Conservation (phyloP, 768 basidiomycete genomes). For the Holtermannia corniformis region DNA sequence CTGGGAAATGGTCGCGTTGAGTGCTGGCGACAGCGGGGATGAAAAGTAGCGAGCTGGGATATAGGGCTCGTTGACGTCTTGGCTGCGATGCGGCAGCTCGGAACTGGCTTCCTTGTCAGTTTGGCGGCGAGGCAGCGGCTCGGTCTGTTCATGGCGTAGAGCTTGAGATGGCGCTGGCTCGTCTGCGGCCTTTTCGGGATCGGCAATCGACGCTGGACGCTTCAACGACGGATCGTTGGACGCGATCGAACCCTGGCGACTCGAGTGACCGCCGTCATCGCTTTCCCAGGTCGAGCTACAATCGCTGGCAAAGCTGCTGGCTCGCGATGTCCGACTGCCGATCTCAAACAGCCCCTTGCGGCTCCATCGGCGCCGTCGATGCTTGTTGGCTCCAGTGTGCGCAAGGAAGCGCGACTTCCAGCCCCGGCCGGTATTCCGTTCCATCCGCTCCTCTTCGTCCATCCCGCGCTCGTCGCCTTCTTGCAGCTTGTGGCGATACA, state of each 20-base stretch:
- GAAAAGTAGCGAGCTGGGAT: conserved; percentile 21
- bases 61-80: conserved; percentile 28
- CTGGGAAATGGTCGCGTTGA: conserved; percentile 14
- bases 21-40: conserved; percentile 11
- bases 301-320: background rate
- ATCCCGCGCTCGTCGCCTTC: background rate
- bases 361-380: background rate
- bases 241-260: background rate
- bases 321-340: background rate
- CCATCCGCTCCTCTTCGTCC: background rate
- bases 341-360: background rate
- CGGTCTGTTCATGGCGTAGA: background rate
- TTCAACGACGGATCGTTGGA: background rate
- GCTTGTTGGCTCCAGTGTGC: background rate
- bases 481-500: background rate
- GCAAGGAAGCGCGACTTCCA: background rate
- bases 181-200: background rate
- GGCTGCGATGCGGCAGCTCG: conserved; percentile 14
- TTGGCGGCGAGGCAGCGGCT: background rate
- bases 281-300: background rate
- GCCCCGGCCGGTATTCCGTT: background rate
- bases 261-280: background rate
- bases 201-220: background rate
- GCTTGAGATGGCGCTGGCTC: background rate
- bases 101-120: background rate